Conservation (phyloP, 2,329 filamentous ascomycete genomes). For the Alternaria rosae region DNA sequence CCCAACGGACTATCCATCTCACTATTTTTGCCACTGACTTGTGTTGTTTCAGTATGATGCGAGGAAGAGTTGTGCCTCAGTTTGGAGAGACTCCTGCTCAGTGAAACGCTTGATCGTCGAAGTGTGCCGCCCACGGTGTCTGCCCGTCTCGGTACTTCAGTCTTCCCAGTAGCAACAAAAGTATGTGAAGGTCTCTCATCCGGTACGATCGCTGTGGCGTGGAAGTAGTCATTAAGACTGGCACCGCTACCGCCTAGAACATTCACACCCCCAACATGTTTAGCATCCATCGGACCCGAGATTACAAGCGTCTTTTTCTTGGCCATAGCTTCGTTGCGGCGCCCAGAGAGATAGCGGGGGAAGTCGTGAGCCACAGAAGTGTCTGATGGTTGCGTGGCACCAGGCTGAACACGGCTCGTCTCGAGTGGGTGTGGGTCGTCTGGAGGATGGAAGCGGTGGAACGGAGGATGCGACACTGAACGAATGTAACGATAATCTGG, state of each 20-base stretch:
- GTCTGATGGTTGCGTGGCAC: conserved; percentile 15
- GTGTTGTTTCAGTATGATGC: conserved; percentile 20
- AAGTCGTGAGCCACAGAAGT: conserved; percentile 9
- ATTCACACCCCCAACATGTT: conserved; percentile 42
- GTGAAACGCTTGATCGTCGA: conserved; percentile 34
- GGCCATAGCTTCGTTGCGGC: conserved; percentile 21
- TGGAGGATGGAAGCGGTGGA: background rate
- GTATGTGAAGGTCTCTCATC: conserved; percentile 40
- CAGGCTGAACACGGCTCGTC: conserved; percentile 29
- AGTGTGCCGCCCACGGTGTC: conserved; percentile 35
- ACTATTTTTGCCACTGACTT: conserved; percentile 7
- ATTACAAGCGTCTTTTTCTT: conserved; percentile 37
- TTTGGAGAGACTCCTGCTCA: conserved; percentile 37
- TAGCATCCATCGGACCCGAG: conserved; percentile 43
- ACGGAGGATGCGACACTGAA: conserved; percentile 12
- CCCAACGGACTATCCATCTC: background rate
- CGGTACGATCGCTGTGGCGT: conserved; percentile 25
- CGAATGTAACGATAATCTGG: background rate
- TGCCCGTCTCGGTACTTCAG: conserved; percentile 36
- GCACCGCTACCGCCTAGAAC: conserved; percentile 30
- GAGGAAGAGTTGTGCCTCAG: conserved; percentile 29
- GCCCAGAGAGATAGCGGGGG: conserved; percentile 6
- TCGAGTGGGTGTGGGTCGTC: conserved; percentile 25
- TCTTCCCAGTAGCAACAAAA: conserved; percentile 31
- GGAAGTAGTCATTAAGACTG: conserved; percentile 29